These are phyloP conservation scores for Neopestalotiopsis sp. DNA, from an alignment of 2,329 filamentous ascomycete genomes.

Conservation along the genomic window DNA sequence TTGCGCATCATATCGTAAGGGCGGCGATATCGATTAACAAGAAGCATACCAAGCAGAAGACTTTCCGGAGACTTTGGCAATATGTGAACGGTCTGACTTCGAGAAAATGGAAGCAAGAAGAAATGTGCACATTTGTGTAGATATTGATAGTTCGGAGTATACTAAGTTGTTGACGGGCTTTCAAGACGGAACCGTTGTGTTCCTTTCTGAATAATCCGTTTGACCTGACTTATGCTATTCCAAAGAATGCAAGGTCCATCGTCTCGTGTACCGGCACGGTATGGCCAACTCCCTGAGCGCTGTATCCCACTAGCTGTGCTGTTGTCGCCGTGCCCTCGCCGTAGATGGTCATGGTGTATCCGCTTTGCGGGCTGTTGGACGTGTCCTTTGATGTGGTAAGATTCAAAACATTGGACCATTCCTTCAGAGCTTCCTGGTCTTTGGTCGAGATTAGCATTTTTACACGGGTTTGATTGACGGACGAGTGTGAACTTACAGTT, in stretches of 20 bases:
- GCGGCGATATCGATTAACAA: no score
- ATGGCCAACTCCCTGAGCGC: conserved; percentile 40
- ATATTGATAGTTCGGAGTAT: no score
- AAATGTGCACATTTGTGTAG: no score
- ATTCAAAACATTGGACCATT: conserved; percentile 53
- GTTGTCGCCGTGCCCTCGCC: conserved; percentile 33
- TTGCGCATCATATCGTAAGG: not conserved
- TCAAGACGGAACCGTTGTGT: not conserved
- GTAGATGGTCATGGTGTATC: conserved; percentile 45
- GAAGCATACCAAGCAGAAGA: no score
- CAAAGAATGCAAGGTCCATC: conserved; percentile 43
- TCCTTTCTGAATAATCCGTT: not conserved
- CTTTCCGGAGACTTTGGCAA: no score
- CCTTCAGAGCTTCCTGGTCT: conserved; percentile 47
- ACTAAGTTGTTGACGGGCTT: no score
- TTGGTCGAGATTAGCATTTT: conserved; percentile 21
- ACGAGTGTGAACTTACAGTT: conserved; percentile 36
- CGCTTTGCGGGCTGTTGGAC: conserved; percentile 38
- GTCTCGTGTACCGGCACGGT: conserved; percentile 40
- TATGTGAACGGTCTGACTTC: no score
- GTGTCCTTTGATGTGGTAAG: conserved; percentile 35
- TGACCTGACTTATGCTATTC: conserved; percentile 19
- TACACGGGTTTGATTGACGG: not conserved
- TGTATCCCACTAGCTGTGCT: conserved; percentile 35
- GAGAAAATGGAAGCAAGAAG: no score